phyloP scores from a whole-genome alignment of 139 green algal genomes.

The Chlorella sp. region DNA sequence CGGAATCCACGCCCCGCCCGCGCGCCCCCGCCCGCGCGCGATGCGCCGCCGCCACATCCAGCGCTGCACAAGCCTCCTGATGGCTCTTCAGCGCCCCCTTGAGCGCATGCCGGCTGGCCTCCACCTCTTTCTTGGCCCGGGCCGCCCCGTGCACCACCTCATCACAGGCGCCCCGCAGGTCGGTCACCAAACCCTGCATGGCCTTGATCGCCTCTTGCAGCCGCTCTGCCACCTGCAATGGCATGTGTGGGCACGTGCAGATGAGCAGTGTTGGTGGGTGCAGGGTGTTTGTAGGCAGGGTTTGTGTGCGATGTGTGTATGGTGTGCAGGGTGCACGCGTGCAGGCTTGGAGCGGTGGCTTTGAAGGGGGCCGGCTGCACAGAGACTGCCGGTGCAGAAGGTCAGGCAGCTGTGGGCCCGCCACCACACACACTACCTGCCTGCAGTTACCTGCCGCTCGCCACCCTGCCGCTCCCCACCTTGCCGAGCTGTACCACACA shows the following conservation, averaged over 20 bases:
- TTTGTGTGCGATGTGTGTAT: too few relatives aligned
- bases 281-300: too few relatives aligned
- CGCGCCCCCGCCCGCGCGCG: conserved; percentile 24
- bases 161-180: conserved; percentile 26
- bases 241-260: too few relatives aligned
- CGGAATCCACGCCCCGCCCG: conserved; percentile 43
- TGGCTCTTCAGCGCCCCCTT: conserved; percentile 44
- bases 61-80: conserved; percentile 25
- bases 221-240: conserved; percentile 13
- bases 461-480: background rate
- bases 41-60: conserved; percentile 32
- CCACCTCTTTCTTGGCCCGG: conserved; percentile 36
- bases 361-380: background rate
- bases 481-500: background rate
- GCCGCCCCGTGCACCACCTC: conserved; percentile 25
- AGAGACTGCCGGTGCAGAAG: too few relatives aligned
- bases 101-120: conserved; percentile 42
- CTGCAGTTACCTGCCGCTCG: background rate
- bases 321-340: too few relatives aligned
- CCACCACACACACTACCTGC: too few relatives aligned
- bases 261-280: too few relatives aligned
- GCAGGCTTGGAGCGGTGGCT: background rate
- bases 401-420: too few relatives aligned
- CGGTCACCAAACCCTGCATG: background rate
- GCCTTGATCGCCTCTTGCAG: conserved; percentile 11